phyloP scores from a whole-genome alignment of 1,139 yeast species.

The Oligophagozyma castellii region DNA sequence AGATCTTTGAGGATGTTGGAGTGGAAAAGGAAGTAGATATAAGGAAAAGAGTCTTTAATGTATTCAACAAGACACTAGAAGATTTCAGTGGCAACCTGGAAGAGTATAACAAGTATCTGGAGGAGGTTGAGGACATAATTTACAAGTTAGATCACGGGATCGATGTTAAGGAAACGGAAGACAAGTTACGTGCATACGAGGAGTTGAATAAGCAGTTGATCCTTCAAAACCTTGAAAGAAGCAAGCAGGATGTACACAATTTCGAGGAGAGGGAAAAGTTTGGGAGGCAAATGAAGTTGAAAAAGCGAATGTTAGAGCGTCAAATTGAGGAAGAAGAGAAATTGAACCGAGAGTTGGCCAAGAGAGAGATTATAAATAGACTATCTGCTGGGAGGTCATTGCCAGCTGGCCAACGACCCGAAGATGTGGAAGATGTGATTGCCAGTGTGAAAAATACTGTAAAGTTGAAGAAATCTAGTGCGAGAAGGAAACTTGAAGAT shows the following conservation, averaged over 20 bases:
- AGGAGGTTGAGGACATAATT: constrained; percentile 67
- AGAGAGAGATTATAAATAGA: constrained; percentile 57
- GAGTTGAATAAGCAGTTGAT: constrained; percentile 64
- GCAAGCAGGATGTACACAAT: constrained; percentile 51
- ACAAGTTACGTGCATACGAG: constrained; percentile 56
- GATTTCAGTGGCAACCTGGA: constrained; percentile 50
- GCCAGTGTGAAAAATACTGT: constrained; percentile 46
- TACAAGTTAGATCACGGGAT: constrained; percentile 61
- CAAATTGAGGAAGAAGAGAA: constrained; percentile 60
- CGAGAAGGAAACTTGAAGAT: constrained; percentile 52
- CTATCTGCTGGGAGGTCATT: constrained; percentile 30
- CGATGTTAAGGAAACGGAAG: constrained; percentile 62
- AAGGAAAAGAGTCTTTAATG: constrained; percentile 59
- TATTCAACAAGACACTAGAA: constrained; percentile 68
- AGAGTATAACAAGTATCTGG: constrained; percentile 65
- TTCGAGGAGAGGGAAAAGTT: constrained; percentile 39
- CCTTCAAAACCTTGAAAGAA: constrained; percentile 56
- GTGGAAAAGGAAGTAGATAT: constrained; percentile 91
- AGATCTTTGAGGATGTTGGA: constrained; percentile 75
- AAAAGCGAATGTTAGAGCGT: constrained; percentile 48
- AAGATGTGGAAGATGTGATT: constrained; percentile 28
- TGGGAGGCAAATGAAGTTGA: constrained; percentile 44
- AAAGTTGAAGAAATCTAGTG: constrained; percentile 44
- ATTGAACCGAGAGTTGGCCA: constrained; percentile 42
- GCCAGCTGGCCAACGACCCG: constrained; percentile 28